A percentile compares a stretch with the other conserved stretches of the same genome.
phyloP scores from a whole-genome alignment of 2,329 filamentous ascomycete genomes.

The Ilyonectria sp. region DNA sequence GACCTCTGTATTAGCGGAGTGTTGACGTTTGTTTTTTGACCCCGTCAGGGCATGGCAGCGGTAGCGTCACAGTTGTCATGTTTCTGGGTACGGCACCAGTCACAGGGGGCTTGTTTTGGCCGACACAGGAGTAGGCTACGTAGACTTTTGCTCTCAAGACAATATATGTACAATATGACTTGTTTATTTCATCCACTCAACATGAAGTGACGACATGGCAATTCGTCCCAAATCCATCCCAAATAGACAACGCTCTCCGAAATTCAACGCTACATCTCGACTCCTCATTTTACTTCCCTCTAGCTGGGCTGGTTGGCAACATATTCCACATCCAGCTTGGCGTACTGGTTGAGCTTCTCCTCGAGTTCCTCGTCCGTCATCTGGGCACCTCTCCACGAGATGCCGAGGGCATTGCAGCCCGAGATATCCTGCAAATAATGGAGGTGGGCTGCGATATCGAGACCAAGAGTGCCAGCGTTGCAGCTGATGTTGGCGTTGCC shows the following conservation, averaged over 20 bases:
- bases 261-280: background rate
- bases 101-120: background rate
- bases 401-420: slow-evolving; percentile 53
- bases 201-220: background rate
- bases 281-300: slow-evolving; percentile 6
- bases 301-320: slow-evolving; percentile 36
- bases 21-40: background rate
- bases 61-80: background rate
- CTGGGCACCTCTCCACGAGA: slow-evolving; percentile 47
- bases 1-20: background rate
- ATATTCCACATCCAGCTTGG: slow-evolving; percentile 53
- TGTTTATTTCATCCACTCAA: background rate
- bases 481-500: slow-evolving; percentile 64
- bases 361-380: slow-evolving; percentile 56
- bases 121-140: background rate
- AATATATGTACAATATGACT: slow-evolving; percentile 7
- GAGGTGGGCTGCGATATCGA: slow-evolving; percentile 62
- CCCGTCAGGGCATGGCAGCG: background rate
- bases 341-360: slow-evolving; percentile 55
- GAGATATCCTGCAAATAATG: slow-evolving; percentile 64
- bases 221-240: background rate
- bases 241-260: slow-evolving; percentile 2
- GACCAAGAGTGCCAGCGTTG: slow-evolving; percentile 64
- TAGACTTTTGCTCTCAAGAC: slow-evolving; percentile 4
- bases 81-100: background rate